Percentiles rank a stretch among this genome's conserved stretches.
Evolutionary conservation across 305 asterid species (phyloP).

Genomic region (Fraxinus floribunda): DNA sequence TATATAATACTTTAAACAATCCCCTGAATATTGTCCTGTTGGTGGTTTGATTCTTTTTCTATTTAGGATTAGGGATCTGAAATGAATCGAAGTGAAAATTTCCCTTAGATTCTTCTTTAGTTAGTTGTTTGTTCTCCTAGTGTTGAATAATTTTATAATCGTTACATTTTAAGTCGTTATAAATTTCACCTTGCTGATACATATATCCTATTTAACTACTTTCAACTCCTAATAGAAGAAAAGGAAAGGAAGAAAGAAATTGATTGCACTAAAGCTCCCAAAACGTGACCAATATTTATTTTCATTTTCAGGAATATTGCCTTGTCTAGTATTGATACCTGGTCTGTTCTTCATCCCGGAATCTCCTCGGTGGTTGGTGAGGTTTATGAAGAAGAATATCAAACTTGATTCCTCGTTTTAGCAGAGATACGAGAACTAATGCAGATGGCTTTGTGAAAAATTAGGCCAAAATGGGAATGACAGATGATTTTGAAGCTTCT

Average conservation of each 20-base stretch:
- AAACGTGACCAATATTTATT: slow-evolving; percentile 19
- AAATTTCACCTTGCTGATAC: slow-evolving; percentile 1
- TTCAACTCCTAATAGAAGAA: not conserved
- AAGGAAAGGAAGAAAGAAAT: not conserved
- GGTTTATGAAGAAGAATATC: slow-evolving; percentile 31
- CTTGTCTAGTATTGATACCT: slow-evolving; percentile 84
- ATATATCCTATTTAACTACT: not conserved
- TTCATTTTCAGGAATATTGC: slow-evolving; percentile 63
- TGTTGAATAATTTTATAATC: not conserved
- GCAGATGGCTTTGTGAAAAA: slow-evolving; percentile 18
- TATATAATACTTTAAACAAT: not conserved
- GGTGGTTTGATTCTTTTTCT: not conserved
- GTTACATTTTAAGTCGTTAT: not conserved
- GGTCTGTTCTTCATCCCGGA: slow-evolving; percentile 93
- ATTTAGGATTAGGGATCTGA: not conserved
- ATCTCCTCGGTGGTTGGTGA: slow-evolving; percentile 99
- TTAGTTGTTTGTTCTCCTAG: not conserved
- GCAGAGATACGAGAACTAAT: slow-evolving; percentile 26
- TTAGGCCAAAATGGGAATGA: slow-evolving; percentile 97
- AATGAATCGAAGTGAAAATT: not conserved
- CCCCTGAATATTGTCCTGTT: not conserved
- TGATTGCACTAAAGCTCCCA: not conserved
- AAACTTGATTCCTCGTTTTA: not conserved
- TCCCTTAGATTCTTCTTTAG: not conserved
- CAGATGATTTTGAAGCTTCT: slow-evolving; percentile 87